Conservation (phyloP, 345 rosid species). For the Combretum micranthum region DNA sequence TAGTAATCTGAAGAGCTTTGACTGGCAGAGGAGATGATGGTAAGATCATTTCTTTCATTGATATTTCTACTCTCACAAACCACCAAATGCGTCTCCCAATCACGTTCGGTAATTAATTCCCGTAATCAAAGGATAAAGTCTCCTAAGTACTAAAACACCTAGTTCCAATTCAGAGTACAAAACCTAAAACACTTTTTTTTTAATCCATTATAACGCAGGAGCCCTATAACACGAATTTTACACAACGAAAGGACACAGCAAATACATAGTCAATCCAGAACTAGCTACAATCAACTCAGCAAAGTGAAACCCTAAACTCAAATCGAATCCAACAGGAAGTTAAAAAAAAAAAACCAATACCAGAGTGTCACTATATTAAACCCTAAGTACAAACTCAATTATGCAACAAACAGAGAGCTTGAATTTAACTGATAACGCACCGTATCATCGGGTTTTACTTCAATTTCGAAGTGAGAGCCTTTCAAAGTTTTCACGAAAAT, state of each 20-base stretch:
- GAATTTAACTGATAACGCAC: slow-evolving; percentile 2
- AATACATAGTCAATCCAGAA: not conserved
- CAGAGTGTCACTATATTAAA: not conserved
- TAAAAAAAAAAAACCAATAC: not conserved
- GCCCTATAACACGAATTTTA: not conserved
- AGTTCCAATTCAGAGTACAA: not conserved
- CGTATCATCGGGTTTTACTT: slow-evolving; percentile 21
- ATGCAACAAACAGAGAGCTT: not conserved
- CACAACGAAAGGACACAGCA: not conserved
- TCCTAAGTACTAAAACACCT: not conserved
- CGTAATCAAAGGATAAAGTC: not conserved
- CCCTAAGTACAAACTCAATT: not conserved
- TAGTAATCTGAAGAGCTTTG: too few species aligned
- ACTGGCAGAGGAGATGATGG: too few species aligned
- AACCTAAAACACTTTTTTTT: not conserved
- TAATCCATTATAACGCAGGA: not conserved
- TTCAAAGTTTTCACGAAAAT: slow-evolving; percentile 21
- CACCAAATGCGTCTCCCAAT: too few species aligned
- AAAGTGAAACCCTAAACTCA: not conserved
- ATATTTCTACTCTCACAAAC: too few species aligned
- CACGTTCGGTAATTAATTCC: too few species aligned
- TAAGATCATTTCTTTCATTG: too few species aligned
- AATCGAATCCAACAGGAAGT: not conserved
- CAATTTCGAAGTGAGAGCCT: slow-evolving; percentile 22
- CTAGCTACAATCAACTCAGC: not conserved